Base-by-base conservation (phyloP, 148 eudicot genomes). In the Nyssa sinensis region DNA sequence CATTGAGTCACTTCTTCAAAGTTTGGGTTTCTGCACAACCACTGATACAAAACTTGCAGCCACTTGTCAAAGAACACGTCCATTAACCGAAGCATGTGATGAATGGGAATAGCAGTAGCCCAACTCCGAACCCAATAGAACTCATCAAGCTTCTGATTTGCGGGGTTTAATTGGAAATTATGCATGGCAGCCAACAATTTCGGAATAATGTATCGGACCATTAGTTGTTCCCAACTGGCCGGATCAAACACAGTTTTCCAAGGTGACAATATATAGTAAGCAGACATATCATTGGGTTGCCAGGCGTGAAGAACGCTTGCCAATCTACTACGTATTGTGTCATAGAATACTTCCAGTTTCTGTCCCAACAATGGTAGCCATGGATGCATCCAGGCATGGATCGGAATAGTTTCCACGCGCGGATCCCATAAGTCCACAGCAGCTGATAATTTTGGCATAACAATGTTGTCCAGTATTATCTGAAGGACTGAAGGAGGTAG, bases 401-500 rank as follows among this genome's bases (percentile, higher is more conserved):
- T 90, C 7, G 98, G 92, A 69, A 92, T 89, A 3, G 91, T 94
- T 86, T 94, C 98, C 64, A 73, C 39, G 33, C 91, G 88, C 57
- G 93, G 97, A 57, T 94, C 95, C 98, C 98, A 94, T 0, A 88
- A 83, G 44, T 86, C 89, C 27, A 92, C 92, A 29, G 96, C 97
- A 75, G 87, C 90, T 27, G 90, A 78, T 68, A 92, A 70, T 77
- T 94, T 94, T 3, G 95, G 95, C 93, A 90, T 83, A 44, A 91
- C 80, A 64, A 94, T 61, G 74, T 76, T 83, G 75, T 94, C 97
- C 67, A 92, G 81, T 70, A 92, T 79, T 16, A 83, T 81, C 73
- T 90, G 92, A 59, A 85, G 87, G 17, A 82, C 88, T 3, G 87
- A 78, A 76, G 81, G 64, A 32, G 97, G 97, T 68, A 94, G 74